Evolutionary conservation across 2,329 filamentous ascomycete species (phyloP).

Genomic region (Colletotrichum euphorbiae): DNA sequence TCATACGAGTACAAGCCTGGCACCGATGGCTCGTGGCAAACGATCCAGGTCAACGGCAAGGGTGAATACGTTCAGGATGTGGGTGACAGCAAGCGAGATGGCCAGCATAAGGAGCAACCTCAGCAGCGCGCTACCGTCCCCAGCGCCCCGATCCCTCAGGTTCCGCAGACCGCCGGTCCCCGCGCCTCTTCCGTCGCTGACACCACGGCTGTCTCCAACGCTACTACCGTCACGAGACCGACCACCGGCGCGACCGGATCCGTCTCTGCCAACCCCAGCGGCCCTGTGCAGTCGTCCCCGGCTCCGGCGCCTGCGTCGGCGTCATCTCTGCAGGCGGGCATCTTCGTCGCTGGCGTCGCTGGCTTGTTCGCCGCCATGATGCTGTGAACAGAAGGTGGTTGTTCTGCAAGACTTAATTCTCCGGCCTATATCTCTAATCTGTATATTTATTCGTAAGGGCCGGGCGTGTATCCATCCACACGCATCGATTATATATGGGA

Average conservation of each 20-base stretch:
- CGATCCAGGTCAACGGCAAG: constrained; percentile 45
- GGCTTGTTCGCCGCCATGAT: constrained; percentile 32
- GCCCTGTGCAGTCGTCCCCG: constrained; percentile 41
- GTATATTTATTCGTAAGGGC: not conserved
- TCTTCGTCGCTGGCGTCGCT: constrained; percentile 19
- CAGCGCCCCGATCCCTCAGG: not conserved
- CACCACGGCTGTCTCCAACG: constrained; percentile 47
- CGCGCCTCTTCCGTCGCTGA: constrained; percentile 1
- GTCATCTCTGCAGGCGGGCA: constrained; percentile 9
- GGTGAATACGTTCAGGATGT: constrained; percentile 43
- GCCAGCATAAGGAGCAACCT: not conserved
- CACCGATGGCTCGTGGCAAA: constrained; percentile 45
- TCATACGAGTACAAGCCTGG: constrained; percentile 46
- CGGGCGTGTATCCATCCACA: not conserved
- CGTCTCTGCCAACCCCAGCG: constrained; percentile 45
- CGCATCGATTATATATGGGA: too few relatives aligned
- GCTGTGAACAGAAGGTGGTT: constrained; percentile 3
- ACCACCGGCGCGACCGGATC: constrained; percentile 24
- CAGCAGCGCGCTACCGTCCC: not conserved
- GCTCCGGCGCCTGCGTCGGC: not conserved
- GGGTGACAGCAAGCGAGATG: not conserved
- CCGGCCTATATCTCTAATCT: not conserved
- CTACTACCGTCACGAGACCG: constrained; percentile 42
- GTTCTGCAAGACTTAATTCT: not conserved
- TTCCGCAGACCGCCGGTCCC: not conserved